These are phyloP conservation scores for Oidium heveae DNA, from an alignment of 2,329 filamentous ascomycete species.

Conservation along the genomic window DNA sequence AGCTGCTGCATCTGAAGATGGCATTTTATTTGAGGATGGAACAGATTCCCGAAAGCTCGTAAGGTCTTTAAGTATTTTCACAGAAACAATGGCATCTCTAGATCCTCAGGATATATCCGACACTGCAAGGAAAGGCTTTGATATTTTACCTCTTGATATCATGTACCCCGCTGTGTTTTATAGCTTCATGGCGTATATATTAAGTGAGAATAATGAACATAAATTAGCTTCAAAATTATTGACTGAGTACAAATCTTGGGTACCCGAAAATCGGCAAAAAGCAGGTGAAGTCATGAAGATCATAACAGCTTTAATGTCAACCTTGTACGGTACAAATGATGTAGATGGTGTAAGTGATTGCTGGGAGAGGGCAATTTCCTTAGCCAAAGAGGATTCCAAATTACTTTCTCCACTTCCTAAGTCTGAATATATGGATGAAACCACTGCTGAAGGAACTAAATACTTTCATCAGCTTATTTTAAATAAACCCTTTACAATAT, in stretches of 20 bases:
- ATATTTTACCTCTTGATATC: conserved; percentile 7
- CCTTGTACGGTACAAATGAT: conserved; percentile 30
- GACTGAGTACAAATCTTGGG: conserved; percentile 22
- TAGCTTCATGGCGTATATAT: conserved; percentile 28
- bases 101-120: conserved; percentile 10
- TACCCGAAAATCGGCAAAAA: conserved; percentile 12
- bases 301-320: conserved; percentile 40
- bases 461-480: conserved; percentile 17
- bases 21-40: conserved; percentile 4
- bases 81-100: conserved; percentile 6
- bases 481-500: conserved; percentile 18
- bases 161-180: conserved; percentile 19
- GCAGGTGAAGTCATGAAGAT: conserved; percentile 16
- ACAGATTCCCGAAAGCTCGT: conserved; percentile 7
- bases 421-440: not conserved
- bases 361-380: conserved; percentile 36
- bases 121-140: conserved; percentile 8
- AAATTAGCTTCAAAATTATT: conserved; percentile 28
- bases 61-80: conserved; percentile 9
- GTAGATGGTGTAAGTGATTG: conserved; percentile 34
- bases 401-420: conserved; percentile 6
- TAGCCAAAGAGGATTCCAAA: conserved; percentile 21
- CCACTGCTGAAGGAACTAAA: not conserved
- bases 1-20: conserved; percentile 9
- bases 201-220: conserved; percentile 28